phyloP scores from a whole-genome alignment of 2,329 filamentous ascomycete genomes.

The Emergomyces orientalis region DNA sequence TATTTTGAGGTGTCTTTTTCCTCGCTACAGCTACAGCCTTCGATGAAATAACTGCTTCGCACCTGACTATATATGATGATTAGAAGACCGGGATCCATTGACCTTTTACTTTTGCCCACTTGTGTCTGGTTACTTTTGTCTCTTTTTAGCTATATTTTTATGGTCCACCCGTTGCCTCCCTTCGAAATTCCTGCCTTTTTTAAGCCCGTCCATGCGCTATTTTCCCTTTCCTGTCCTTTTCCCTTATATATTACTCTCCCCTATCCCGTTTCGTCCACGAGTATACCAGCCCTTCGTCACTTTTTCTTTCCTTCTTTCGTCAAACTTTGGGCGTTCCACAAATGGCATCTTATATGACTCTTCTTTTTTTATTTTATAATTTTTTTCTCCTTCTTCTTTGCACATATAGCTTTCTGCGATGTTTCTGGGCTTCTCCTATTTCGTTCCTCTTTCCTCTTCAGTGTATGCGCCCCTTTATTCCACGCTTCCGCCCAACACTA shows the following conservation, averaged over 20 bases:
- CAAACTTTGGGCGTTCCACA: not conserved
- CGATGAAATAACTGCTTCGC: not conserved
- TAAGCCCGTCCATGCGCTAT: not conserved
- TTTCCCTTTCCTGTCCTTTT: not conserved
- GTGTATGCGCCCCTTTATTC: too few species aligned
- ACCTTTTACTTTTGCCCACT: not conserved
- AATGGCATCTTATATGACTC: not conserved
- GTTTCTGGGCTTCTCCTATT: not conserved
- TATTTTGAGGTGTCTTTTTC: not conserved
- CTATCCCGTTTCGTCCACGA: not conserved
- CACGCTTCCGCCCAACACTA: not conserved
- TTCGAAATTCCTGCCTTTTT: not conserved
- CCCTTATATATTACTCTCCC: not conserved
- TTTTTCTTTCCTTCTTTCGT: slow-evolving; percentile 5
- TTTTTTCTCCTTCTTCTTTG: not conserved
- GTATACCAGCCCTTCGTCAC: not conserved
- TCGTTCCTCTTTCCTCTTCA: not conserved
- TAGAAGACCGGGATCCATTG: not conserved
- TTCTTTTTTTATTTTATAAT: not conserved
- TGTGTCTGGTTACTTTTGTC: not conserved
- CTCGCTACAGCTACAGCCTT: not conserved
- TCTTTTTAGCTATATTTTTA: not conserved
- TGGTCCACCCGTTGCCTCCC: not conserved
- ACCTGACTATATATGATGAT: not conserved
- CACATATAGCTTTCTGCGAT: not conserved